Evolutionary conservation across 2,329 filamentous ascomycete genomes (phyloP).

Genomic region (Arthrobotrys sinensis): DNA sequence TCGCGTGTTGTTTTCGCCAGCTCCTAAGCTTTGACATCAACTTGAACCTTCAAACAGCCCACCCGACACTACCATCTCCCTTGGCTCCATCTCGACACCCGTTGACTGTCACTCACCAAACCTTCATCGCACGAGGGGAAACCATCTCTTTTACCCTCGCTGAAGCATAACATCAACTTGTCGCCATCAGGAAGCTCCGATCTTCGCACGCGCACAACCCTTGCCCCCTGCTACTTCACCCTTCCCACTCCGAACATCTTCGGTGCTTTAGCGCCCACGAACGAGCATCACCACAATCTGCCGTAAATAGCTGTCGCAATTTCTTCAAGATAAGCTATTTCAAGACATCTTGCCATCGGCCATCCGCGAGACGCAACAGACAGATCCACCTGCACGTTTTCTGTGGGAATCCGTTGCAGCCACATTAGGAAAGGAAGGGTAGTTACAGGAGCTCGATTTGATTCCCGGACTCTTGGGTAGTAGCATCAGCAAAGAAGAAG

Average conservation of each 20-base stretch:
- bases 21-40: conserved; percentile 18
- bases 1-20: conserved; percentile 58
- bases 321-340: conserved; percentile 41
- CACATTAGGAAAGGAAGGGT: conserved; percentile 34
- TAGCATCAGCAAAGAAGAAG: conserved; percentile 22
- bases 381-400: conserved; percentile 38
- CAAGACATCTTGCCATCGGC: conserved; percentile 39
- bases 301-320: conserved; percentile 56
- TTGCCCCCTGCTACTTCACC: conserved; percentile 35
- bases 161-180: conserved; percentile 45
- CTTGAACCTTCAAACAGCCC: conserved; percentile 7
- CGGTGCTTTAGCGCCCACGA: conserved; percentile 46
- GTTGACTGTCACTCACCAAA: conserved; percentile 17
- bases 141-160: conserved; percentile 12
- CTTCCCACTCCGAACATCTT: conserved; percentile 31
- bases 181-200: conserved; percentile 54
- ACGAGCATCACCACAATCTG: conserved; percentile 36
- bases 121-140: conserved; percentile 34
- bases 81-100: conserved; percentile 7
- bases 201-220: conserved; percentile 48
- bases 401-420: conserved; percentile 30
- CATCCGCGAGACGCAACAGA: conserved; percentile 42
- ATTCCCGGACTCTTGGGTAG: conserved; percentile 46
- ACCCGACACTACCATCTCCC: conserved; percentile 12
- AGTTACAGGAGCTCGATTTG: conserved; percentile 30